Evolutionary conservation across 164 flowering plant genomes (phyloP).

Genomic region (Berberis thunbergii): DNA sequence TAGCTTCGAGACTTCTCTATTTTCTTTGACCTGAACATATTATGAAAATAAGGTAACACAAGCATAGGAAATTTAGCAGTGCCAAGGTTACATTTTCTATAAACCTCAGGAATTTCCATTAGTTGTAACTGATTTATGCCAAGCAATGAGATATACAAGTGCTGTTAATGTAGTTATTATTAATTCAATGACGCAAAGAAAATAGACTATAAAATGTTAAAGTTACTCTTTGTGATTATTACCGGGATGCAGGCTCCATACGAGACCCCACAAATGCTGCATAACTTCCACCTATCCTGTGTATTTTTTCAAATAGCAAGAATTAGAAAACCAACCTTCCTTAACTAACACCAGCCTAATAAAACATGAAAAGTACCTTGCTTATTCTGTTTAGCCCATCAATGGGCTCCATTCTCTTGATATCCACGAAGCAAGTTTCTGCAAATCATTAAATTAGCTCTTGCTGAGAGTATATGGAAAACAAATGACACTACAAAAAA

Average conservation of each 20-base stretch:
- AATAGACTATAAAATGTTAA: neutral
- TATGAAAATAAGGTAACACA: too few species aligned
- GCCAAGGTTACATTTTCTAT: too few species aligned
- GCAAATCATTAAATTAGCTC: conserved; percentile 19
- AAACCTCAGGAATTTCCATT: too few species aligned
- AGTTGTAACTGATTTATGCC: too few species aligned
- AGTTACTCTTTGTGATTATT: neutral
- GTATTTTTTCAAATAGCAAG: conserved; percentile 4
- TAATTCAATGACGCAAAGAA: too few species aligned
- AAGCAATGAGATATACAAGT: too few species aligned
- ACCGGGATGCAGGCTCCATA: conserved; percentile 99
- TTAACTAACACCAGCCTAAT: neutral
- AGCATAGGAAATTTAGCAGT: too few species aligned
- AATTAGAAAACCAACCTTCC: neutral
- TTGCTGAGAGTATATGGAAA: conserved; percentile 1
- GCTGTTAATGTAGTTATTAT: too few species aligned
- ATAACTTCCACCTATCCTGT: conserved; percentile 97
- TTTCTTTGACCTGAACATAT: too few species aligned
- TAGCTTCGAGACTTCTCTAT: too few species aligned
- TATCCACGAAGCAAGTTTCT: conserved; percentile 92
- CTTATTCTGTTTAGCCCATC: conserved; percentile 79
- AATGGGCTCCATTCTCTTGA: conserved; percentile 95
- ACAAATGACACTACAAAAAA: neutral
- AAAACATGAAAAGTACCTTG: conserved; percentile 38
- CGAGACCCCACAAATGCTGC: conserved; percentile 89